A percentile compares a stretch with the other conserved stretches of the same genome.
These are phyloP conservation scores for Tylopilus plumbeoviolaceoides DNA, from an alignment of 768 basidiomycete genomes.

Conservation along the genomic window DNA sequence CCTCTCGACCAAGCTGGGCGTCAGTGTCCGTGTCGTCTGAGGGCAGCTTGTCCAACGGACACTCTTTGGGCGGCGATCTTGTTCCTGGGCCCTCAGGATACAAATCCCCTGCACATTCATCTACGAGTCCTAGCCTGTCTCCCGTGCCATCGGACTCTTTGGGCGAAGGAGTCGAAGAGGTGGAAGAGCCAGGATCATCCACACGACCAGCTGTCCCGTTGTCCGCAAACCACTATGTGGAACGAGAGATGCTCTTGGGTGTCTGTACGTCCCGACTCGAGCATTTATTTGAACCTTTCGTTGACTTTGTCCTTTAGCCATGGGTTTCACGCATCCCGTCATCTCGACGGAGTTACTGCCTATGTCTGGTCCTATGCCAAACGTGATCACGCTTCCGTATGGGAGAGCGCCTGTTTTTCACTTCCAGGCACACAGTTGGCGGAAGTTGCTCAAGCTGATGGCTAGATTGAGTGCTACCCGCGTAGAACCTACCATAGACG, in stretches of 20 bases:
- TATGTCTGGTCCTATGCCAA: conserved; percentile 58
- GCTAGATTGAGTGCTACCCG: conserved; percentile 66
- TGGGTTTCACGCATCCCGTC: conserved; percentile 60
- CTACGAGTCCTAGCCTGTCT: conserved; percentile 25
- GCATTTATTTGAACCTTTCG: background rate
- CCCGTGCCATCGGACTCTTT: conserved; percentile 9
- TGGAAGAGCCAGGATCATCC: conserved; percentile 10
- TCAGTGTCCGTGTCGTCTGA: conserved; percentile 23
- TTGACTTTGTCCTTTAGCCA: conserved; percentile 41
- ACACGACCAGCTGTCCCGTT: conserved; percentile 11
- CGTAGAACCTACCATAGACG: conserved; percentile 68
- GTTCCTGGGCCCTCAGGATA: conserved; percentile 6
- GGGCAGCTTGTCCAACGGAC: conserved; percentile 7
- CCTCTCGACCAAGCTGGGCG: conserved; percentile 21
- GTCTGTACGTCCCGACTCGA: conserved; percentile 51
- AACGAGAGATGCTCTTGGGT: conserved; percentile 52
- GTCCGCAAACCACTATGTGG: conserved; percentile 45
- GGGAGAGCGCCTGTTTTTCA: conserved; percentile 66
- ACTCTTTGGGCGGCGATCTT: conserved; percentile 16
- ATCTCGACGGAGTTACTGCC: conserved; percentile 45
- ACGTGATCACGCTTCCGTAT: conserved; percentile 70
- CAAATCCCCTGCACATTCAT: conserved; percentile 16
- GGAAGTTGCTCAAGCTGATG: conserved; percentile 68
- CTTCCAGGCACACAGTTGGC: conserved; percentile 72
- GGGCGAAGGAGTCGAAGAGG: conserved; percentile 18